These are phyloP conservation scores for Boletus barrowsii DNA, from an alignment of 768 basidiomycete species.

Conservation along the genomic window DNA sequence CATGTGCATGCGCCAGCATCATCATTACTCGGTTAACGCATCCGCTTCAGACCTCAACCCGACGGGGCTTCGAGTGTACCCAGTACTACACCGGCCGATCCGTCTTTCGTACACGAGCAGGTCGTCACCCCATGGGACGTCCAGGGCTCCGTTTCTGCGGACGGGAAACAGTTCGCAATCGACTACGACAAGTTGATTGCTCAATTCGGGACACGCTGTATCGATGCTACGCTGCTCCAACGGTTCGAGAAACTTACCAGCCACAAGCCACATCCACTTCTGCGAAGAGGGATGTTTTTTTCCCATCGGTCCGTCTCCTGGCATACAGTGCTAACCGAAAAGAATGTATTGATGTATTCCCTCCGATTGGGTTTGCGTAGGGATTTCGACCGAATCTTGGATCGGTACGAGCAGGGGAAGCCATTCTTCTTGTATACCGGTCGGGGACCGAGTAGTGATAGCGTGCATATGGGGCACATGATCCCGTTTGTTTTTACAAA, in stretches of 20 bases:
- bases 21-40: background rate
- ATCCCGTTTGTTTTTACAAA: constrained; percentile 97
- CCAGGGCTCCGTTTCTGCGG: constrained; percentile 80
- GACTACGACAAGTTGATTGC: constrained; percentile 95
- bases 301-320: constrained; percentile 76
- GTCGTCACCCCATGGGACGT: constrained; percentile 98
- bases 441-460: constrained; percentile 92
- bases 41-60: constrained; percentile 12
- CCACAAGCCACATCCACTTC: constrained; percentile 77
- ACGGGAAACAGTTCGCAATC: constrained; percentile 90
- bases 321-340: background rate
- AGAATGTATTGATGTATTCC: background rate
- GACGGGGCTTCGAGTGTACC: constrained; percentile 1
- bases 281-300: constrained; percentile 94
- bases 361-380: constrained; percentile 37
- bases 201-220: constrained; percentile 87
- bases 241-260: constrained; percentile 93
- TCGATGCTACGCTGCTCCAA: constrained; percentile 73
- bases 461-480: constrained; percentile 97
- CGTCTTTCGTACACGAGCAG: constrained; percentile 49
- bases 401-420: constrained; percentile 94
- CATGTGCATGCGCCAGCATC: background rate
- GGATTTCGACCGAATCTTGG: constrained; percentile 90
- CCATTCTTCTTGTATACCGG: constrained; percentile 99
- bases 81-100: constrained; percentile 27